These are phyloP conservation scores for Barbarea vulgaris DNA, from an alignment of 345 rosid genomes.

Conservation along the genomic window DNA sequence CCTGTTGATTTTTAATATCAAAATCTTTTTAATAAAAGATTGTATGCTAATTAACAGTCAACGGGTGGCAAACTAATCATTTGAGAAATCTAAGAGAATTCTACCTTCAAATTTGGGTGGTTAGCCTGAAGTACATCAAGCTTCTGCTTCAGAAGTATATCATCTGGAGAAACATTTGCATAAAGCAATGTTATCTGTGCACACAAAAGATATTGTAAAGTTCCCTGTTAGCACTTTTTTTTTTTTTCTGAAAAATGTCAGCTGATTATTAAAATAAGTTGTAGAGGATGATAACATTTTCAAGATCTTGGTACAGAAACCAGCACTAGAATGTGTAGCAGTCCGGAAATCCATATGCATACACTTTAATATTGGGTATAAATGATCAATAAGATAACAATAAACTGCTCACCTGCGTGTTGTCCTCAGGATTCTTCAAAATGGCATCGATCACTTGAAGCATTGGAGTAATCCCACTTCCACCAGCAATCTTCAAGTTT, in stretches of 20 bases:
- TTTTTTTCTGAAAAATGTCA: background rate
- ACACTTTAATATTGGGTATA: constrained; percentile 8
- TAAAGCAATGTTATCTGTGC: constrained; percentile 77
- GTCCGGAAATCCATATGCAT: background rate
- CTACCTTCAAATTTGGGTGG: constrained; percentile 88
- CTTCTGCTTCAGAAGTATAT: constrained; percentile 86
- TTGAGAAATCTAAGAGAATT: constrained; percentile 15
- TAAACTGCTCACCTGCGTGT: constrained; percentile 64
- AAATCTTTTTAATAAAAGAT: too few relatives aligned
- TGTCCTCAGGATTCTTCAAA: constrained; percentile 85
- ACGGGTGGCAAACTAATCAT: background rate
- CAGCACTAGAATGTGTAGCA: background rate
- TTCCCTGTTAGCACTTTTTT: background rate
- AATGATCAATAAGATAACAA: background rate
- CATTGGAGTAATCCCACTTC: constrained; percentile 97
- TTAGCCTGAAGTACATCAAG: constrained; percentile 77
- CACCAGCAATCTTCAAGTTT: constrained; percentile 76
- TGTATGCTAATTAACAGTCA: constrained; percentile 8
- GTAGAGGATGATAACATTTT: background rate
- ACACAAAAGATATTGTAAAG: background rate
- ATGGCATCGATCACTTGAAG: constrained; percentile 93
- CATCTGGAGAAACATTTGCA: constrained; percentile 95
- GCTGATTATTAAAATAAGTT: background rate
- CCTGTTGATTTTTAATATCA: constrained; percentile 41
- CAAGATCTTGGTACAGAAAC: constrained; percentile 9